Evolutionary conservation across 1,139 yeast species (phyloP).

Genomic region (Pichiaceae sp.): DNA sequence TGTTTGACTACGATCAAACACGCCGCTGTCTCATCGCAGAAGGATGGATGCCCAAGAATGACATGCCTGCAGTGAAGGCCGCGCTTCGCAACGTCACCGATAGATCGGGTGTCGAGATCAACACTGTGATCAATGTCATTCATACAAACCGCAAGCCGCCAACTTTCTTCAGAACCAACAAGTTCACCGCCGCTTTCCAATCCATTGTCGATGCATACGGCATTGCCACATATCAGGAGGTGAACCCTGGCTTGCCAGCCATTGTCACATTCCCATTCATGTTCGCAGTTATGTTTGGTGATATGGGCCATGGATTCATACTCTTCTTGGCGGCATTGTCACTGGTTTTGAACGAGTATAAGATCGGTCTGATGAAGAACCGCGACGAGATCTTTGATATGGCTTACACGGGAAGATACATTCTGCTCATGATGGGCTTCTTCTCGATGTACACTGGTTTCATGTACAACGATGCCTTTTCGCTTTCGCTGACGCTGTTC

Average conservation of each 20-base stretch:
- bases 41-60: constrained; percentile 71
- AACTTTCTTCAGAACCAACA: constrained; percentile 84
- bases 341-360: constrained; percentile 61
- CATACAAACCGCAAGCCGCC: constrained; percentile 86
- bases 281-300: constrained; percentile 99
- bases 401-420: constrained; percentile 92
- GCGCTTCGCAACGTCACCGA: constrained; percentile 53
- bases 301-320: constrained; percentile 89
- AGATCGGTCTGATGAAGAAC: constrained; percentile 53
- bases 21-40: constrained; percentile 92
- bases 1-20: constrained; percentile 75
- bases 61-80: constrained; percentile 34
- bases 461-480: constrained; percentile 86
- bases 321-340: constrained; percentile 63
- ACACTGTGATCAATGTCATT: constrained; percentile 74
- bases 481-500: constrained; percentile 81
- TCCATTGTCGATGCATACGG: constrained; percentile 93
- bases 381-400: constrained; percentile 93
- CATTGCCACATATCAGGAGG: constrained; percentile 87
- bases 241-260: constrained; percentile 93
- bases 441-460: constrained; percentile 93
- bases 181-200: constrained; percentile 89
- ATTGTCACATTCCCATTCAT: constrained; percentile 94
- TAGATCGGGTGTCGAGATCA: constrained; percentile 47
- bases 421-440: constrained; percentile 80